Evolutionary conservation across 345 rosid genomes (phyloP), one percentile per base, ranked within the genome.

Genomic region (Boechera retrofracta): DNA sequence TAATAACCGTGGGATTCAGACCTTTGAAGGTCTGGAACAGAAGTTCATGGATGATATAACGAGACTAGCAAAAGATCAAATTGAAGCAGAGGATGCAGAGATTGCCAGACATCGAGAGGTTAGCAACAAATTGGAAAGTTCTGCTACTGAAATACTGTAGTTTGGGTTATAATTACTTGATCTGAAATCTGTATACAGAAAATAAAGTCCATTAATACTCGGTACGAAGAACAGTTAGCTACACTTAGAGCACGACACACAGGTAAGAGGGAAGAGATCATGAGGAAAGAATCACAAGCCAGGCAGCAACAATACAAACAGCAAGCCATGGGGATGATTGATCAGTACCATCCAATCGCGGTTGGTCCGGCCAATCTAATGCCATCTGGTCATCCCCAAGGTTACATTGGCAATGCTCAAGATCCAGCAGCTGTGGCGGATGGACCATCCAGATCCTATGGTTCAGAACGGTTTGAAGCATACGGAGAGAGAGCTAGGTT

Each of bases 101-200:
- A 88, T 83, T 78, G 80, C 79, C 44, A 83, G 98, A 80, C 98
- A 93, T 75, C 88, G 87, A 71, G 95, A 89, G 97, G 98, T 93
- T 56, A 80, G 88, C 63, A 32, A 51, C 45, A 51, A 21, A 2
- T 63, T 1, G 16, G 4, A 28, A 77, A 59, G 6, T 35, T 41
- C 10, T 77, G 73, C 60, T 36, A 39, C 58, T 53, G 45, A 44
- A 55, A 5, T 8, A 48, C 61, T 64, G 31, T 64, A 45, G 42
- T 49, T 21, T 18, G 45, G 67, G 16, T 39, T 42, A 7, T 60
- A 67, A 49, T 51, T 7, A 10, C 15, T 53, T 66, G 42, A 52
- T 53, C 74, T 67, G 35, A 59, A 39, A 24, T 33, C 57, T 73
- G 45, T 60, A 42, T 73, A 15, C 90, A 93, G 98, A 93, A 84